Evolutionary conservation across 768 basidiomycete species (phyloP), one percentile per base, ranked within the genome.

Genomic region (Strobilomyces echinocephalus): DNA sequence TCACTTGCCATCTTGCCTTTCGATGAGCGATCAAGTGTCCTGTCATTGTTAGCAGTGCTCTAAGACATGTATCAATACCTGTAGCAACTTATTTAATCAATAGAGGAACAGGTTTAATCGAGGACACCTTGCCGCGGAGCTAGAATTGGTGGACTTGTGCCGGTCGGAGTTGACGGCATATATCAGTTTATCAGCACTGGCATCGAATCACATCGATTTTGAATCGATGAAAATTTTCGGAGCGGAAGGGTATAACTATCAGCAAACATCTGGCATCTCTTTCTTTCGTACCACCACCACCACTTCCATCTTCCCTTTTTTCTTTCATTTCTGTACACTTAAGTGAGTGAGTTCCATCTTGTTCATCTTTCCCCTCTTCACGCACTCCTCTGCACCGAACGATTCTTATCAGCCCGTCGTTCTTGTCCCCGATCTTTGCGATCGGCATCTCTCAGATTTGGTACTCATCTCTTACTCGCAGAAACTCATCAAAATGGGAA

Each of bases 401-500:
- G 39, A 44, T 55, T 43, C 26, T 55, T 47, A 72, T 69, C 57
- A 51, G 51, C 11, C 28, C 21, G 26, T 53, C 56, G 34, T 28
- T 35, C 20, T 40, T 30, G 50, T 47, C 30, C 53, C 44, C 44
- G 70, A 70, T 70, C 57, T 43, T 46, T 38, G 49, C 57, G 59
- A 69, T 69, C 57, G 33, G 8, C 35, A 35, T 59, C 8, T 18
- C 35, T 55, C 28, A 20, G 12, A 54, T 28, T 21, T 18, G n/a
- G 33, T 58, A 33, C 57, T 64, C 21, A 71, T 46, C 4, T 20
- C 26, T 28, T 57, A 18, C 48, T 21, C 51, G 26, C 61, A 80
- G 79, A 81, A 82, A 72, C 73, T 74, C 71, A 64, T 67, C 64
- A 84, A 83, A 84, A 93, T 92, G 92, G 92, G 91, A 86, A 94